A percentile compares a stretch with the other conserved stretches of the same genome.
Conservation (phyloP, 179 eudicot genomes). For the Silene noctiflora region DNA sequence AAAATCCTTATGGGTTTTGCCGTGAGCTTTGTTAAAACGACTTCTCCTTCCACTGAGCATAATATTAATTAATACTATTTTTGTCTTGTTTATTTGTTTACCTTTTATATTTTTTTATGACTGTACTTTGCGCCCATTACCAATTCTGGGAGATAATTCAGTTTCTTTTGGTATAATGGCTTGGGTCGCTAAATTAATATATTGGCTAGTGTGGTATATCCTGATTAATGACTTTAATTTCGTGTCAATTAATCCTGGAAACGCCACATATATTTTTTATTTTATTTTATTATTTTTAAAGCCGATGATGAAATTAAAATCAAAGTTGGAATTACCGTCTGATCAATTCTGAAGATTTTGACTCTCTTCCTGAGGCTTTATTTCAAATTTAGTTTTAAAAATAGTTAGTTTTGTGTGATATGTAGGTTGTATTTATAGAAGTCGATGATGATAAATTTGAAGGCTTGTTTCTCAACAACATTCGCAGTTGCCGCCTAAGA, state of each 20-base stretch:
- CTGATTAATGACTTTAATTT: slow-evolving; percentile 48
- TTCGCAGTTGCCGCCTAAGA: slow-evolving; percentile 44
- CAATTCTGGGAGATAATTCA: slow-evolving; percentile 52
- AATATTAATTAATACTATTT: not conserved
- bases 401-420: too few species aligned
- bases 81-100: not conserved
- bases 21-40: slow-evolving; percentile 66
- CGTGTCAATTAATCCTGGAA: slow-evolving; percentile 63
- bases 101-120: not conserved
- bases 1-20: slow-evolving; percentile 28
- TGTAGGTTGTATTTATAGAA: not conserved
- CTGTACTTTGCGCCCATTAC: slow-evolving; percentile 63
- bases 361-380: slow-evolving; percentile 13
- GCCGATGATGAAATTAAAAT: slow-evolving; percentile 14
- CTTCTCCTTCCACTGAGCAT: slow-evolving; percentile 41
- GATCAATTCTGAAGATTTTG: slow-evolving; percentile 16
- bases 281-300: too few species aligned
- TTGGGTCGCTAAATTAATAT: slow-evolving; percentile 48
- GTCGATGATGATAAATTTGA: slow-evolving; percentile 23
- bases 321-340: slow-evolving; percentile 25
- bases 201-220: slow-evolving; percentile 43
- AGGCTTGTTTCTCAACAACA: slow-evolving; percentile 41
- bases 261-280: slow-evolving; percentile 42
- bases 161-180: slow-evolving; percentile 76
- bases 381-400: too few species aligned